Conservation (phyloP, 345 rosid species). For the Melaleuca quinquenervia region DNA sequence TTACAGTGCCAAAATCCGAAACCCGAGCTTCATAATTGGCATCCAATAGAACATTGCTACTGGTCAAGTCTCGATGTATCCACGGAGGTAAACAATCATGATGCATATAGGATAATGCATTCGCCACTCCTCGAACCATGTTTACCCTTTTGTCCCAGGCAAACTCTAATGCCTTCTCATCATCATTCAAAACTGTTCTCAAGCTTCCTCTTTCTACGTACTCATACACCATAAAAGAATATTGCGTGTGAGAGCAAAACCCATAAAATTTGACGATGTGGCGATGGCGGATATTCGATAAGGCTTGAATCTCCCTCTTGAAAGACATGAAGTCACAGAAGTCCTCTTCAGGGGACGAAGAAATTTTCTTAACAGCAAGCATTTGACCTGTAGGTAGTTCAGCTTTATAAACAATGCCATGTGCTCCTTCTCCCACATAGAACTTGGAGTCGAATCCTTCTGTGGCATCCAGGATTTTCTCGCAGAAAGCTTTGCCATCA, state of each 20-base stretch:
- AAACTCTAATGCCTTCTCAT: accelerated
- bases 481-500: slow-evolving; percentile 3
- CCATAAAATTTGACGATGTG: neutral
- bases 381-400: neutral
- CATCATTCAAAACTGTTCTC: neutral
- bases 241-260: neutral
- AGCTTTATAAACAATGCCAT: neutral
- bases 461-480: neutral
- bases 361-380: neutral
- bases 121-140: neutral
- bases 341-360: neutral
- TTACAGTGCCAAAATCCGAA: neutral
- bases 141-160: neutral
- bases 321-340: neutral
- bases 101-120: slow-evolving; percentile 3
- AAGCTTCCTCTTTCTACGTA: neutral
- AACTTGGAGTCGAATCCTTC: neutral
- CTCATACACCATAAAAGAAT: neutral
- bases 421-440: slow-evolving; percentile 8
- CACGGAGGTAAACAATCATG: neutral
- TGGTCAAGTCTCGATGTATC: slow-evolving; percentile 9
- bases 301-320: neutral
- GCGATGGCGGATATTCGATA: neutral
- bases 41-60: slow-evolving; percentile 7
- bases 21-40: slow-evolving; percentile 1